Base-by-base conservation (phyloP, 179 eudicot species). In the Silene vulgaris region DNA sequence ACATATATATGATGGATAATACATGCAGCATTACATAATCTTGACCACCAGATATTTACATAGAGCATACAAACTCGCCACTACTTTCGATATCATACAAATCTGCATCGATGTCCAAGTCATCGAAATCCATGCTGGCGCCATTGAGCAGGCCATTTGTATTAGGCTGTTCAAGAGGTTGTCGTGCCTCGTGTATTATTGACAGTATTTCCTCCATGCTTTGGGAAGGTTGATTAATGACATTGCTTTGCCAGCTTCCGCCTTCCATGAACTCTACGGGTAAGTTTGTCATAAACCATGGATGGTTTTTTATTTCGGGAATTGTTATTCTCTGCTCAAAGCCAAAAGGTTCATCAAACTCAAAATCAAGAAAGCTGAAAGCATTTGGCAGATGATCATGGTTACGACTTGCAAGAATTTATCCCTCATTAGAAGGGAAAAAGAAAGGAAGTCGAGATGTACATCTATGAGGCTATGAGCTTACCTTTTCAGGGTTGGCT, bases 281-380 rank as follows among this genome's bases (percentile, higher is more conserved):
- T 73, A 90, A 79, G 86, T 90, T 88, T 82, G 77, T 92, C 72
- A 88, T 63, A 74, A 89, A 90, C 96, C 96, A 90, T 0, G 88
- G 86, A 66, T 91, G 91, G 79, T 66, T 88, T 73, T 88, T 84
- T 13, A 92, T 90, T 73, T 92, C 93, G 1, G 88, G 84, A 28
- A 92, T 92, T 8, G 90, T 89, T 45, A 89, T 88, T 77, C 93
- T 87, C 93, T 90, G 84, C 59, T 57, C 2, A 50, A 59, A 12
- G 61, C 54, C 45, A 70, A 50, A 45, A 64, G 5, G 43, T 32
- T 62, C 65, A 63, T 52, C 59, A 52, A 52, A 52, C 59, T 52
- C 59, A 52, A 52, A 52, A 40, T 40, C 12, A 40, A 40, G 48
- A 40, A 40, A 40, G 48, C 48, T 8, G 48, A 8, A 40, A 40